phyloP scores from a whole-genome alignment of 75 land plant genomes.

The Pseudotsuga menziesii region DNA sequence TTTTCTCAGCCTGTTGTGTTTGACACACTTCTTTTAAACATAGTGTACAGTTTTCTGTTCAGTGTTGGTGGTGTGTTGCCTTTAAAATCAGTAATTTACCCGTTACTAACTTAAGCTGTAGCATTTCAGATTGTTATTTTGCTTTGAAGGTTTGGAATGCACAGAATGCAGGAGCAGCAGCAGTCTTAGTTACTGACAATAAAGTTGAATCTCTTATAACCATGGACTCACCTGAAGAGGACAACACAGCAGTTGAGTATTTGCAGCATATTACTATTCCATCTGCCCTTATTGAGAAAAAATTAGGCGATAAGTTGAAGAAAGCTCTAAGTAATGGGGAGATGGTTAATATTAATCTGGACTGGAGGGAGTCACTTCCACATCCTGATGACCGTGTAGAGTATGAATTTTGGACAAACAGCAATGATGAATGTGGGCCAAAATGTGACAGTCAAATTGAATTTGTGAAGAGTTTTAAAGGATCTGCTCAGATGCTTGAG shows the following conservation, averaged over 20 bases:
- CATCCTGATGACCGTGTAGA: constrained; percentile 70
- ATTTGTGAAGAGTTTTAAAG: constrained; percentile 50
- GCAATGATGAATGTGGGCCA: constrained; percentile 64
- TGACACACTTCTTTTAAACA: neutral
- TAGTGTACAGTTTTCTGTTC: neutral
- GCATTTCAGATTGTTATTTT: constrained; percentile 52
- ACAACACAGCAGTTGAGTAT: constrained; percentile 22
- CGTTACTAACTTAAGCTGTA: neutral
- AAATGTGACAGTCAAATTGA: constrained; percentile 55
- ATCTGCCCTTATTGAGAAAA: constrained; percentile 48
- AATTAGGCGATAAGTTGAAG: constrained; percentile 44
- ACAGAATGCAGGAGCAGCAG: constrained; percentile 62
- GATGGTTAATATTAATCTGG: constrained; percentile 59
- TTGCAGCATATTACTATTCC: constrained; percentile 51
- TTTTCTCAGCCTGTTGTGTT: neutral
- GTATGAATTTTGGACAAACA: constrained; percentile 69
- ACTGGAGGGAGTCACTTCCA: constrained; percentile 66
- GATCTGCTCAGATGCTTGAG: constrained; percentile 53
- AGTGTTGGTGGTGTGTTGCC: neutral
- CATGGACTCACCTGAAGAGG: constrained; percentile 63
- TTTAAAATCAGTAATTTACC: neutral
- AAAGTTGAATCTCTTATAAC: constrained; percentile 50
- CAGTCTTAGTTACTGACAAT: constrained; percentile 58
- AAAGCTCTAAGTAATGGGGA: constrained; percentile 31
- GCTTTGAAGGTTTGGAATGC: constrained; percentile 64